Base-by-base conservation (phyloP, 164 flowering plant species). In the Liriodendron chinense region DNA sequence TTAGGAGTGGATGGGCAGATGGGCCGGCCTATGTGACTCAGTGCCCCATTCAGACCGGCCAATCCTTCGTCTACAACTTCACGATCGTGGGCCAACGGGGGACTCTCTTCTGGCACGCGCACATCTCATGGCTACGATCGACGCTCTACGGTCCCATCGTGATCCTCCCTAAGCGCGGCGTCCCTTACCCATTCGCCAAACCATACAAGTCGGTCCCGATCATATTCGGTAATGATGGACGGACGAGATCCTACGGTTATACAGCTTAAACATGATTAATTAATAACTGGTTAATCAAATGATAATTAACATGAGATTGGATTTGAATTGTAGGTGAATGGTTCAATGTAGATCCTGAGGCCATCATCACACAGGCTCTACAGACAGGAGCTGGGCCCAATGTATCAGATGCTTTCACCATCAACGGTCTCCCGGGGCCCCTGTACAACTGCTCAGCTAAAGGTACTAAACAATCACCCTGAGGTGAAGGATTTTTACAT, bases 61-160 rank as follows among this genome's bases (percentile, higher is more conserved):
- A 85, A 73, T 64, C 74, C 28, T 89, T 81, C 47, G 72, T 75
- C 1, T 89, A 89, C 83, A 89, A 86, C 77, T 87, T 84, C 86
- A 89, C 90, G 16, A 70, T 86, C 28, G 76, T 76, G 0, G 90
- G 90, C 20, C 92, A 89, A 67, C 83, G 86, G 72, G 92, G 92
- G n/a, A 89, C 90, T 47, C 80, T 89, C 8, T 74, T 77, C 2
- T 89, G 89, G 88, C 91, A 88, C 71, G 92, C 90, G 24, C 92
- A 87, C 65, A 74, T 81, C 64, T 78, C 88, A 3, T 89, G 91
- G 93, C 65, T 89, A 9, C 79, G 93, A 69, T 68, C 88, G 1
- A 83, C 87, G 1, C 63, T 89, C 23, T 82, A 89, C 34, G 92
- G 92, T 3, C 86, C 91, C 43, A 79, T 89, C 10, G 67, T 89